These are phyloP conservation scores for Rhizophagus sp. DNA, from an alignment of 192 early-diverging fungal species.

Conservation along the genomic window DNA sequence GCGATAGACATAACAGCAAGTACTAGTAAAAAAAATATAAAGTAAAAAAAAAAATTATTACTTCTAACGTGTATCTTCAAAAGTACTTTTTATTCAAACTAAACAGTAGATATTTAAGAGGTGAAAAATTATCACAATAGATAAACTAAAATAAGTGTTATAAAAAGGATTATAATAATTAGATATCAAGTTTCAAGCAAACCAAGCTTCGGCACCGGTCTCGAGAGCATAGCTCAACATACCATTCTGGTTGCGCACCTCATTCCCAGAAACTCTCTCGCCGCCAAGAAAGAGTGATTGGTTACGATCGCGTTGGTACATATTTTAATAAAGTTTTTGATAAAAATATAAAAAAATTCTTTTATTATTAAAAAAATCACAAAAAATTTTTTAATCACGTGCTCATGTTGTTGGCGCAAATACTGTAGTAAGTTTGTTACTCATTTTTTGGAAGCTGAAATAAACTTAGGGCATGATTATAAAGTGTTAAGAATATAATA, in stretches of 20 bases:
- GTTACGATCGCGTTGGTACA: slow-evolving; percentile 50
- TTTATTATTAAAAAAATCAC: no score
- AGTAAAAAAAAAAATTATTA: background rate
- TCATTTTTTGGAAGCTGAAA: no score
- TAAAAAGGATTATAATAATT: no score
- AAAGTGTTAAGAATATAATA: no score
- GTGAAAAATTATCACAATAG: background rate
- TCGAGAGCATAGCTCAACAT: slow-evolving; percentile 27
- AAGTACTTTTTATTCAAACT: background rate
- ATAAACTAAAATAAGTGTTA: slow-evolving; percentile 2
- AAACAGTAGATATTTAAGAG: background rate
- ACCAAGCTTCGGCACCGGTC: no score
- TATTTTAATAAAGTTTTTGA: slow-evolving; percentile 23
- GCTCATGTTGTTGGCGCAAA: no score
- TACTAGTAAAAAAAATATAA: slow-evolving; percentile 58
- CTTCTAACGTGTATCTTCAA: background rate
- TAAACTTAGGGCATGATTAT: no score
- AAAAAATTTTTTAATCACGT: no score
- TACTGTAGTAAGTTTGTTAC: no score
- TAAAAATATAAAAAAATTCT: background rate
- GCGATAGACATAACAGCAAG: slow-evolving; percentile 93
- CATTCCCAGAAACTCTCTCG: slow-evolving; percentile 84
- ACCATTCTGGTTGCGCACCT: slow-evolving; percentile 96
- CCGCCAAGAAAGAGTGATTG: slow-evolving; percentile 81
- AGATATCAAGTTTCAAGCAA: background rate